Base-by-base conservation (phyloP, 345 rosid species). In the Linum usitatissimum region DNA sequence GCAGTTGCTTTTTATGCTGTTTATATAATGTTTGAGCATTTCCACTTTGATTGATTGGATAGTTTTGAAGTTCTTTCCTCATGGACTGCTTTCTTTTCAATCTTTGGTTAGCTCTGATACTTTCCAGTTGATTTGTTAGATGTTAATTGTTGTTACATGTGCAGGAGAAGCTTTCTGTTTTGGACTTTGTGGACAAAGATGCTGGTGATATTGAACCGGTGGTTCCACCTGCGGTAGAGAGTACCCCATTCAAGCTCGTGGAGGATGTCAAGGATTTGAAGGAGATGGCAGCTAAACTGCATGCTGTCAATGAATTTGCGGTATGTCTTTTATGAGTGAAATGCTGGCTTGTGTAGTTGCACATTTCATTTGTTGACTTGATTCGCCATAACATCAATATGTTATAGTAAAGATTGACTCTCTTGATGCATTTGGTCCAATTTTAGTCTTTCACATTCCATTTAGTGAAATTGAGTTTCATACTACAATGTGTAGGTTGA, bases 231-330 rank as follows among this genome's bases (percentile, higher is more conserved):
- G 59, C 86, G n/a, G 6, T 75, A 23, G 87, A 85, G 70, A 56
- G 31, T 28, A 90, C 88, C 19, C 80, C 94, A 54, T 87, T 87
- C 70, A 87, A 84, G 83, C 66, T 83, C 58, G 87, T 93, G 65
- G 81, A 83, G 73, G 87, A 84, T 42, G 90, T 90, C 53, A 80
- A 81, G 70, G 94, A 86, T 78, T 83, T 90, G 61, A 76, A 87
- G 80, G 87, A 79, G 63, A 64, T 93, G 73, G 97, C 83, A 30
- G 79, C 84, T 39, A 90, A 81, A 68, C 67, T 93, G 71, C 79
- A 68, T 30, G 57, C 61, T 54, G 94, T 75, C 10, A 66, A 78
- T 30, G 97, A 90, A 75, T 87, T 90, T 84, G 91, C 97, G 75
- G 99, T 93, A 78, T 84, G 18, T 45, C 3, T 13, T 45, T 45